phyloP scores from a whole-genome alignment of 805 yeast species.

The Cyberlindnera galapagoensis region DNA sequence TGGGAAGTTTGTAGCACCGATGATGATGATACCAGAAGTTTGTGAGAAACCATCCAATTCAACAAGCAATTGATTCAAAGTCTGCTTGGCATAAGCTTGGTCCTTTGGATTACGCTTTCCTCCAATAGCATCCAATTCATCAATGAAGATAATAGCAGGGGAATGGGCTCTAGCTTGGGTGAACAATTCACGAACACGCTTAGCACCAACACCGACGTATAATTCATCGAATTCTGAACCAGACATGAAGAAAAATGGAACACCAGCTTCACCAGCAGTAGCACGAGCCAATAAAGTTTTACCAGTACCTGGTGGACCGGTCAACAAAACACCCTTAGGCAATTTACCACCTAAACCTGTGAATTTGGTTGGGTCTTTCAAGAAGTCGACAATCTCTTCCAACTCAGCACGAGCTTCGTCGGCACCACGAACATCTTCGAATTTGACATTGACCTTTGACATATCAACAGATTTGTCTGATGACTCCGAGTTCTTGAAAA shows the following conservation, averaged over 20 bases:
- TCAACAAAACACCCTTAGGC: slow-evolving; percentile 93
- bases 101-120: slow-evolving; percentile 96
- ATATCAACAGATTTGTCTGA: slow-evolving; percentile 79
- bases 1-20: slow-evolving; percentile 98
- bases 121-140: slow-evolving; percentile 98
- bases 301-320: slow-evolving; percentile 99
- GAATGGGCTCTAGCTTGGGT: slow-evolving; percentile 90
- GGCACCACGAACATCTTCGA: slow-evolving; percentile 92
- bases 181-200: slow-evolving; percentile 91
- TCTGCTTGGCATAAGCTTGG: slow-evolving; percentile 97
- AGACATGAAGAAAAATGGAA: slow-evolving; percentile 96
- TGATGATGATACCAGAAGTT: slow-evolving; percentile 86
- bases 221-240: slow-evolving; percentile 98
- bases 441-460: slow-evolving; percentile 77
- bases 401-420: slow-evolving; percentile 98
- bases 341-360: slow-evolving; percentile 96
- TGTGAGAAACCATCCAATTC: slow-evolving; percentile 96
- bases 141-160: slow-evolving; percentile 95
- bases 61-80: slow-evolving; percentile 89
- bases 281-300: slow-evolving; percentile 95
- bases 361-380: slow-evolving; percentile 92
- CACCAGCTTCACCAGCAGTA: slow-evolving; percentile 99
- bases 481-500: slow-evolving; percentile 65
- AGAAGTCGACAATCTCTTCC: slow-evolving; percentile 96
- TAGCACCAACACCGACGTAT: slow-evolving; percentile 98